These are phyloP conservation scores for Cladophialophora immunda DNA, from an alignment of 2,329 filamentous ascomycete species.

Conservation along the genomic window DNA sequence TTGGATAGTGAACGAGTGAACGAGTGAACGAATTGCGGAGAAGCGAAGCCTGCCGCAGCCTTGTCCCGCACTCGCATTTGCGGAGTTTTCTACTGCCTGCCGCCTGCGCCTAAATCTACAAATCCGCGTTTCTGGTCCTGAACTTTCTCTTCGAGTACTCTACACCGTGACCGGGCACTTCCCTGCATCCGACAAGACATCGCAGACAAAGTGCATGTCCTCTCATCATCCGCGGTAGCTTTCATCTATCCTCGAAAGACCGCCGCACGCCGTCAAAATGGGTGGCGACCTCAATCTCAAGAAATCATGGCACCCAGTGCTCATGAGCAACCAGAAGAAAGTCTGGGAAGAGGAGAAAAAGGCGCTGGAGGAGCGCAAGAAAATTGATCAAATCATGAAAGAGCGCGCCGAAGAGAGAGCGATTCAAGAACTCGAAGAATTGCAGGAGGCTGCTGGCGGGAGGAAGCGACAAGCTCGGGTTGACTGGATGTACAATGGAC, in stretches of 20 bases:
- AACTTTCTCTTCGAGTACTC: background rate
- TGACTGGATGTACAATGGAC: constrained; percentile 98
- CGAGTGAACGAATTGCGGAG: constrained; percentile 4
- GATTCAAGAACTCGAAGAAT: constrained; percentile 87
- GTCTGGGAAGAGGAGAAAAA: constrained; percentile 94
- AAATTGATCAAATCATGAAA: constrained; percentile 87
- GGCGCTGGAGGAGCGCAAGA: constrained; percentile 92
- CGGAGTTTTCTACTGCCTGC: constrained; percentile 18
- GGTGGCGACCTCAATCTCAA: constrained; percentile 85
- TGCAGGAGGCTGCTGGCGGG: constrained; percentile 89
- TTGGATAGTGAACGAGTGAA: background rate
- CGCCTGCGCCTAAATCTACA: background rate
- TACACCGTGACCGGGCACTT: background rate
- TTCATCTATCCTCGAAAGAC: background rate
- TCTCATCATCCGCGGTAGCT: background rate
- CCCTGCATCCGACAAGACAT: background rate
- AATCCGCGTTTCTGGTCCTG: background rate
- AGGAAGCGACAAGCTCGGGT: constrained; percentile 82
- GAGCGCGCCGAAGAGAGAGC: constrained; percentile 93
- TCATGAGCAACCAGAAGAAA: constrained; percentile 87
- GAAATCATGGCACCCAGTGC: constrained; percentile 86
- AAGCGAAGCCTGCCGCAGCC: constrained; percentile 8
- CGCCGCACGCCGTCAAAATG: constrained; percentile 65
- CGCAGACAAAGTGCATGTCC: background rate
- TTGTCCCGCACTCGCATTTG: constrained; percentile 16